Evolutionary conservation across 2,329 filamentous ascomycete genomes (phyloP).

Genomic region (Fusarium sp.): DNA sequence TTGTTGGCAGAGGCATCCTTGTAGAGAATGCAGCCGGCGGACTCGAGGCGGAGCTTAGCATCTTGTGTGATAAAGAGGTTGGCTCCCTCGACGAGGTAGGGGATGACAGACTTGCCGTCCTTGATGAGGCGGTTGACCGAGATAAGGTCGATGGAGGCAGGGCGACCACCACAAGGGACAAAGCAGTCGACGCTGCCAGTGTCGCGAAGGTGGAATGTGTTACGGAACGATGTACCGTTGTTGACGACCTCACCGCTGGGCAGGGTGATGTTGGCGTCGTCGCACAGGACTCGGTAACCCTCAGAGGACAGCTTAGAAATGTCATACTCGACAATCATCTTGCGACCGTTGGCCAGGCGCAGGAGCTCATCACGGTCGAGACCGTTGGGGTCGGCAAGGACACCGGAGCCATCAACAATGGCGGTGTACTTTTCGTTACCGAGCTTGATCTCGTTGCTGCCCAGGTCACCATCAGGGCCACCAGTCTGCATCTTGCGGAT

Average conservation of each 20-base stretch:
- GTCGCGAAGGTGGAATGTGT: constrained; percentile 92
- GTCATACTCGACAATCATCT: constrained; percentile 92
- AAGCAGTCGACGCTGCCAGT: constrained; percentile 84
- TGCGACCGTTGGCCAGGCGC: constrained; percentile 84
- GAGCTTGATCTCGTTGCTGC: constrained; percentile 96
- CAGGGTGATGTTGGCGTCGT: constrained; percentile 88
- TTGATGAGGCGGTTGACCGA: constrained; percentile 89
- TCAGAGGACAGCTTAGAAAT: constrained; percentile 83
- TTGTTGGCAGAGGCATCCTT: constrained; percentile 99
- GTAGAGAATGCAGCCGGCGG: constrained; percentile 93
- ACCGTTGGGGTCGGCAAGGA: constrained; percentile 91
- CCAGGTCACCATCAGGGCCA: constrained; percentile 94
- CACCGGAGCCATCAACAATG: constrained; percentile 95
- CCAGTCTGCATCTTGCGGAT: constrained; percentile 97
- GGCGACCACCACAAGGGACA: constrained; percentile 94
- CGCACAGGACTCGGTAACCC: constrained; percentile 91
- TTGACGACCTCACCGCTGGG: constrained; percentile 86
- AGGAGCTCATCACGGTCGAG: constrained; percentile 85
- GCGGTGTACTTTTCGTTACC: constrained; percentile 95
- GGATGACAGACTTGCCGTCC: constrained; percentile 86
- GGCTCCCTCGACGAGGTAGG: constrained; percentile 97
- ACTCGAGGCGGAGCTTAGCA: constrained; percentile 92
- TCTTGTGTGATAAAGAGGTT: constrained; percentile 99
- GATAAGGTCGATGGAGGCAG: constrained; percentile 94
- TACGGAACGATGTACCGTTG: constrained; percentile 96